Base-by-base conservation (phyloP, 1,139 yeast species). In the Kurtzmaniella quercitrusa region DNA sequence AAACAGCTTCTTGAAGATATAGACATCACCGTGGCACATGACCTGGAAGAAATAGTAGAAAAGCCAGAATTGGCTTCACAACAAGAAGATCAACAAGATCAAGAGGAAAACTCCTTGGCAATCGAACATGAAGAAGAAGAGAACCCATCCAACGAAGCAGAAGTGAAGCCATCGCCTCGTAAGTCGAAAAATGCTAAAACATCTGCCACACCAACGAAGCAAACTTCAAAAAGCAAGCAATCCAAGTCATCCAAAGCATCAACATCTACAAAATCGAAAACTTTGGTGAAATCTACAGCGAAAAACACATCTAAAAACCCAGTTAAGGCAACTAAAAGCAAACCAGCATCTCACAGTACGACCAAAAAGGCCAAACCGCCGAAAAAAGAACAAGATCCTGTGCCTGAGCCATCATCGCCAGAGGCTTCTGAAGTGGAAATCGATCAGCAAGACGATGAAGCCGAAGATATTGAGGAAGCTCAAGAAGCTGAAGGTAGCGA, bases 21-120 rank as follows among this genome's bases (percentile, higher is more conserved):
- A 47, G 18, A 52, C 58, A 3, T 59, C 51, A 16, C 40, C 43
- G 43, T 18, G 44, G 39, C 52, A 29, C 58, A 55, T 8, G 48
- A 41, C 23, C 43, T 19, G 16, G 23, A 21, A 5, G 7, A 8
- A 21, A 4, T 8, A 21, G 21, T 15, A 23, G 24, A 12, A 23
- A 15, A 50, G 55, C 47, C 46, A 41, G 19, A 19, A 17, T 38
- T 14, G 43, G 21, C 51, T 49, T 19, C 46, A n/a, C n/a, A n/a
- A n/a, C n/a, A n/a, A n/a, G n/a, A n/a, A 49, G 12, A 50, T 48
- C 40, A 41, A 33, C 17, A 34, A 25, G 37, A 41, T 36, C n/a
- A 43, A 44, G 44, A 40, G 43, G 27, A 43, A 42, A 44, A 52
- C 18, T 31, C 14, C 10, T 7, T 4, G 36, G 14, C 14, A 27